Evolutionary conservation across 2,329 filamentous ascomycete species (phyloP).

Genomic region (Aspergillus sp.): DNA sequence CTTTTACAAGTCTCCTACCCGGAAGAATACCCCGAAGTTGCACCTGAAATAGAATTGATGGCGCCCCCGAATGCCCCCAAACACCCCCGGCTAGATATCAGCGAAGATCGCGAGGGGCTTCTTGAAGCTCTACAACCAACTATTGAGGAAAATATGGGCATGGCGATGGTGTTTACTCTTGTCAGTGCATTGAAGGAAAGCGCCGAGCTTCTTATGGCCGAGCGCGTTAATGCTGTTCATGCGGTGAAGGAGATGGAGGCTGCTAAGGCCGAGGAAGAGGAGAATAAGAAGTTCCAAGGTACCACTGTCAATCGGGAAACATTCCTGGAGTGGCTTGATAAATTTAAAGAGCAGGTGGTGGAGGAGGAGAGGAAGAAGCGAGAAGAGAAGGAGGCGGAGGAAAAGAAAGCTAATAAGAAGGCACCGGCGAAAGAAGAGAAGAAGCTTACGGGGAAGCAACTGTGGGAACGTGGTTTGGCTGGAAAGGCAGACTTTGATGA

Average conservation of each 20-base stretch:
- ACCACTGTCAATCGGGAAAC: constrained; percentile 82
- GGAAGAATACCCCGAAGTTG: constrained; percentile 84
- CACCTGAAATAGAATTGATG: constrained; percentile 77
- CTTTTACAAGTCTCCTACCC: constrained; percentile 85
- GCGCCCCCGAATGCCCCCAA: constrained; percentile 67
- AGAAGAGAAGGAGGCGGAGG: constrained; percentile 73
- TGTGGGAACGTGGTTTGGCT: constrained; percentile 74
- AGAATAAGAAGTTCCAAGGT: constrained; percentile 96
- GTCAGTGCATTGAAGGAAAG: constrained; percentile 84
- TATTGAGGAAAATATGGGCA: constrained; percentile 89
- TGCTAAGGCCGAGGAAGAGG: constrained; percentile 72
- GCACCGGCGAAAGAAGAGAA: constrained; percentile 62
- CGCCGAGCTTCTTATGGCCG: constrained; percentile 79
- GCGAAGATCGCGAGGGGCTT: constrained; percentile 74
- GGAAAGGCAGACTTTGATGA: constrained; percentile 66
- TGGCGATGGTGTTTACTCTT: constrained; percentile 96
- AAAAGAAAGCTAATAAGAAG: constrained; percentile 84
- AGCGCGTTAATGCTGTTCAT: constrained; percentile 66
- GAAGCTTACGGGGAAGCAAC: constrained; percentile 69
- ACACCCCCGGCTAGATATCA: constrained; percentile 74
- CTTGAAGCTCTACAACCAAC: constrained; percentile 70
- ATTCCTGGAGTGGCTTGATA: constrained; percentile 79
- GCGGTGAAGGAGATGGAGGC: constrained; percentile 53
- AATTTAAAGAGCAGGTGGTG: constrained; percentile 76
- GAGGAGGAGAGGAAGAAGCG: constrained; percentile 64